Conservation (phyloP, 306 rosid genomes). For the Elaeagnus macrophylla region DNA sequence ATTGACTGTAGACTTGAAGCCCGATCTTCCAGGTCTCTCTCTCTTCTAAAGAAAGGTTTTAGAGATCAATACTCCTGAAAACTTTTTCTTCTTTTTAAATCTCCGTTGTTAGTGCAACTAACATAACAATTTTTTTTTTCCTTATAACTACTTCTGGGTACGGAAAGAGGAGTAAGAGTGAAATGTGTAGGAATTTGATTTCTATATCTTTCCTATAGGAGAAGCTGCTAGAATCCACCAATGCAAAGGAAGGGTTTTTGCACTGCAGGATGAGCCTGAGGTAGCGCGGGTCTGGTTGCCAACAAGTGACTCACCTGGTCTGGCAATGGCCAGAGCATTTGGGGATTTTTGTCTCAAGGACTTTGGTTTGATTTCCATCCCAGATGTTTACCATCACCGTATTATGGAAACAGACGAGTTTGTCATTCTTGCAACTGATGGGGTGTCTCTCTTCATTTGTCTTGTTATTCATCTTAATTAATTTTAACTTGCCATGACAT, state of each 20-base stretch:
- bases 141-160: no score
- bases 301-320: conserved; percentile 45
- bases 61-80: no score
- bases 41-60: not conserved
- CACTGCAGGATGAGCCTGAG: conserved; percentile 54
- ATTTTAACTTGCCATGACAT: no score
- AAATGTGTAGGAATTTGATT: not conserved
- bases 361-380: conserved; percentile 47
- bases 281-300: conserved; percentile 58
- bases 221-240: conserved; percentile 53
- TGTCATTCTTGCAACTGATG: conserved; percentile 47
- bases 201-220: conserved; percentile 18
- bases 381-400: conserved; percentile 35
- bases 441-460: conserved; percentile 31
- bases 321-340: conserved; percentile 58
- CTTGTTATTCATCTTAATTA: not conserved
- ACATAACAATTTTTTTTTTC: not conserved
- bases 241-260: conserved; percentile 54
- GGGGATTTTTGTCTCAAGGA: conserved; percentile 57
- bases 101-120: no score
- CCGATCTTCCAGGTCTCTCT: conserved; percentile 43
- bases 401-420: conserved; percentile 38
- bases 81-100: no score
- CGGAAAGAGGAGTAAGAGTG: no score
- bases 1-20: conserved; percentile 46